These are phyloP conservation scores for Warburgia ugandensis DNA, from an alignment of 164 flowering plant species.

Conservation along the genomic window DNA sequence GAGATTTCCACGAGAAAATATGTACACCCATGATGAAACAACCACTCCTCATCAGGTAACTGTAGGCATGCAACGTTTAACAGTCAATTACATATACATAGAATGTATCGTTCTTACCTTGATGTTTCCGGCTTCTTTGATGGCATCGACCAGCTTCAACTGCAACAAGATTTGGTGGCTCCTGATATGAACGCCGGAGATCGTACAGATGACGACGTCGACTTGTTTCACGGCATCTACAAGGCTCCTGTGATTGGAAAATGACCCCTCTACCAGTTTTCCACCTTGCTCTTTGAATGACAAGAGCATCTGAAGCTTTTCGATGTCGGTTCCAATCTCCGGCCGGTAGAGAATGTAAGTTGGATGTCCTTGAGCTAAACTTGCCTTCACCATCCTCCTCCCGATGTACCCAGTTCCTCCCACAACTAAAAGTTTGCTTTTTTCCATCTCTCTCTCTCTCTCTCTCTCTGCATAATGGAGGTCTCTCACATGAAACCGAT, in stretches of 20 bases:
- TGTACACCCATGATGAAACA: too few species aligned
- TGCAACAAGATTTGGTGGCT: constrained; percentile 54
- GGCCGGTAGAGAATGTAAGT: constrained; percentile 47
- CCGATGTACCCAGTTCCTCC: constrained; percentile 76
- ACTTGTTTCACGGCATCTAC: constrained; percentile 57
- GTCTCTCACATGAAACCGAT: too few species aligned
- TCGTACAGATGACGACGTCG: constrained; percentile 60
- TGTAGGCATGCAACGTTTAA: too few species aligned
- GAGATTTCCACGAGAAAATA: too few species aligned
- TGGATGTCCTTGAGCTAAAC: constrained; percentile 40
- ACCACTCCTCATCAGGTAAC: too few species aligned
- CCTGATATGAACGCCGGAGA: constrained; percentile 58
- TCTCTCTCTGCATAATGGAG: too few species aligned
- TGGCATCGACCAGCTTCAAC: constrained; percentile 63
- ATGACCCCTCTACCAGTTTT: constrained; percentile 38
- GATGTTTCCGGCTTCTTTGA: constrained; percentile 62
- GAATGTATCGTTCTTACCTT: constrained; percentile 31
- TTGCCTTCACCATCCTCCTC: constrained; percentile 55
- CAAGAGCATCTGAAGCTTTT: constrained; percentile 47
- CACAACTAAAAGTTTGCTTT: constrained; percentile 47
- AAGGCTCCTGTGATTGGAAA: constrained; percentile 49
- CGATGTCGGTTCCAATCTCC: constrained; percentile 59
- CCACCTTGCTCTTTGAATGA: constrained; percentile 54
- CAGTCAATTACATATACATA: too few species aligned
- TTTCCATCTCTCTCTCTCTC: constrained; percentile 26